These are phyloP conservation scores for Alliaria petiolata DNA, from an alignment of 345 rosid species.

Conservation along the genomic window DNA sequence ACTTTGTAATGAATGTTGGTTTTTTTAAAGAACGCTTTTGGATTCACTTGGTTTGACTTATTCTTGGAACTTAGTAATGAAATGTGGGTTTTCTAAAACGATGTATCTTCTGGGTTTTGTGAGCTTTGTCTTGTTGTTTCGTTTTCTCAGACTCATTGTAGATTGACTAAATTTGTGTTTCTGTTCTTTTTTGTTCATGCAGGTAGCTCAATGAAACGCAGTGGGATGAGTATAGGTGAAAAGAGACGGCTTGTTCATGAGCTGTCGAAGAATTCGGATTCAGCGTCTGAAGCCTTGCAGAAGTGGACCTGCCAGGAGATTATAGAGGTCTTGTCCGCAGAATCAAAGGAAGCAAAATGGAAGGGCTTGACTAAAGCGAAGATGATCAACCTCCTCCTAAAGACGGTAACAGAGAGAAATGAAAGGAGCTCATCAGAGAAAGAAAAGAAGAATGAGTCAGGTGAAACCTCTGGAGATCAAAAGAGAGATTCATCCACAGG, in stretches of 20 bases:
- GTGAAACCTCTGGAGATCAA: not conserved
- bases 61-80: no score
- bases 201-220: constrained; percentile 38
- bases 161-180: not conserved
- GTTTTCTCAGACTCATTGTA: no score
- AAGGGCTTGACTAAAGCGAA: constrained; percentile 45
- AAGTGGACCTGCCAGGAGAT: constrained; percentile 51
- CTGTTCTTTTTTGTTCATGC: constrained; percentile 7
- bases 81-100: no score
- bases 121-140: no score
- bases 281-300: constrained; percentile 45
- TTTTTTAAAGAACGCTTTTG: no score
- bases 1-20: not conserved
- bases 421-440: not conserved
- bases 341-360: constrained; percentile 52
- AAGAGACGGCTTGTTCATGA: constrained; percentile 48
- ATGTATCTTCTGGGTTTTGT: no score
- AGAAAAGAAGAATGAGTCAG: constrained; percentile 21
- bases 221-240: constrained; percentile 47
- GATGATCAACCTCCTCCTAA: constrained; percentile 51
- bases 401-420: constrained; percentile 36
- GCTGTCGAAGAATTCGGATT: constrained; percentile 42
- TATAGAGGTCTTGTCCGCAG: constrained; percentile 50
- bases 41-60: no score
- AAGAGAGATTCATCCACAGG: constrained; percentile 1